phyloP scores from a whole-genome alignment of 345 rosid species.

The Triadica sebifera region DNA sequence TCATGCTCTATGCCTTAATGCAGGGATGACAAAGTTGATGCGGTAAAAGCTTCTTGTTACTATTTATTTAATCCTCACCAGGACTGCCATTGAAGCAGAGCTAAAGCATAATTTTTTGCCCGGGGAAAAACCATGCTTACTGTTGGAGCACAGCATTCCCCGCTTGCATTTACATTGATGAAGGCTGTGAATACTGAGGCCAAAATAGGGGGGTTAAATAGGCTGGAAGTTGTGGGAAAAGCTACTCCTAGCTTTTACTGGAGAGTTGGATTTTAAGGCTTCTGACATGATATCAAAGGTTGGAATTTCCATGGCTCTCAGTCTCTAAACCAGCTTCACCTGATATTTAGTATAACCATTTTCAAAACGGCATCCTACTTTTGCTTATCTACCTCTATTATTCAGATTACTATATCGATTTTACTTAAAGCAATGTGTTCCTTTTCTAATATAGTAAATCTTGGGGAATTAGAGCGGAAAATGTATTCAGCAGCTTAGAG shows the following conservation, averaged over 20 bases:
- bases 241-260: constrained; percentile 34
- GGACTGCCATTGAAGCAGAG: constrained; percentile 53
- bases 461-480: not conserved
- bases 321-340: constrained; percentile 23
- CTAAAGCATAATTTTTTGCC: constrained; percentile 32
- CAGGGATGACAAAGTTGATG: constrained; percentile 48
- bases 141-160: constrained; percentile 42
- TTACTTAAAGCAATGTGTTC: not conserved
- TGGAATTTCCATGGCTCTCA: constrained; percentile 42
- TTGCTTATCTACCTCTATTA: not conserved
- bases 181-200: constrained; percentile 44
- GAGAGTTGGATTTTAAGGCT: constrained; percentile 38
- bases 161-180: constrained; percentile 38
- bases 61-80: constrained; percentile 35
- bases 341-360: not conserved
- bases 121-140: constrained; percentile 24
- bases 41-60: constrained; percentile 35
- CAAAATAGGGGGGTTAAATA: constrained; percentile 35
- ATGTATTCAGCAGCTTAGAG: not conserved
- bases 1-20: constrained; percentile 6
- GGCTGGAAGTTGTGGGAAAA: constrained; percentile 35
- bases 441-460: not conserved
- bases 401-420: not conserved
- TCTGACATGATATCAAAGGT: constrained; percentile 36
- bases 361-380: not conserved